Conservation (phyloP, 306 rosid species). For the Dalbergia cochinchinensis region DNA sequence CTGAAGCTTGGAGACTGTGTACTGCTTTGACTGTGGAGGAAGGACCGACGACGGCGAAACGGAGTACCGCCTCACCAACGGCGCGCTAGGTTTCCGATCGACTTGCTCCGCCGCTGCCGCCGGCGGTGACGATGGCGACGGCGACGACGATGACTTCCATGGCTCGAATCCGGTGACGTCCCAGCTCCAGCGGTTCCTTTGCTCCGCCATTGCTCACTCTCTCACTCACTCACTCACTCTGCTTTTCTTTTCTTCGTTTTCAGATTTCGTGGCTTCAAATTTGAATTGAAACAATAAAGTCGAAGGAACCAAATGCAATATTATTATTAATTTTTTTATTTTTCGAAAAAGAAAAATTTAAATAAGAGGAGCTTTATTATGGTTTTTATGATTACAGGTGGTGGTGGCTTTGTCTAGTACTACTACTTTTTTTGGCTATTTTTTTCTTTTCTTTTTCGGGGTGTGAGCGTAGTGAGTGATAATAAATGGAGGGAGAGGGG, state of each 20-base stretch:
- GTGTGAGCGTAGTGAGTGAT: constrained; percentile 17
- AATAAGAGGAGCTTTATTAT: constrained; percentile 29
- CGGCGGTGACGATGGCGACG: constrained; percentile 43
- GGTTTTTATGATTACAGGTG: neutral
- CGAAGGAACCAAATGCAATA: neutral
- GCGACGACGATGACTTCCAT: constrained; percentile 59
- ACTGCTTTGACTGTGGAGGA: constrained; percentile 70
- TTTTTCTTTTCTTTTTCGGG: neutral
- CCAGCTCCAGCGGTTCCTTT: constrained; percentile 95
- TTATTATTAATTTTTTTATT: neutral
- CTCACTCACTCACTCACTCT: neutral
- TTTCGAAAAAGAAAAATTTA: neutral
- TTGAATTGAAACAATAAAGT: constrained; percentile 40
- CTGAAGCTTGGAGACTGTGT: constrained; percentile 68
- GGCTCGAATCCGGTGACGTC: constrained; percentile 95
- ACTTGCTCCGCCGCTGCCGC: constrained; percentile 57
- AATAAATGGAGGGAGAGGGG: constrained; percentile 67
- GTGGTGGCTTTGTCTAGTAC: neutral
- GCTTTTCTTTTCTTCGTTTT: neutral
- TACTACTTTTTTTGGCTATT: neutral
- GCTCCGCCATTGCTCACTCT: constrained; percentile 69
- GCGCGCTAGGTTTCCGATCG: constrained; percentile 63
- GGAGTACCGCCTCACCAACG: constrained; percentile 79
- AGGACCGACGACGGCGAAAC: constrained; percentile 69
- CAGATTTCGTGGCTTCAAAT: constrained; percentile 46